These are phyloP conservation scores for Beverwykella pulmonaria DNA, from an alignment of 495 filamentous ascomycete genomes.

Conservation along the genomic window DNA sequence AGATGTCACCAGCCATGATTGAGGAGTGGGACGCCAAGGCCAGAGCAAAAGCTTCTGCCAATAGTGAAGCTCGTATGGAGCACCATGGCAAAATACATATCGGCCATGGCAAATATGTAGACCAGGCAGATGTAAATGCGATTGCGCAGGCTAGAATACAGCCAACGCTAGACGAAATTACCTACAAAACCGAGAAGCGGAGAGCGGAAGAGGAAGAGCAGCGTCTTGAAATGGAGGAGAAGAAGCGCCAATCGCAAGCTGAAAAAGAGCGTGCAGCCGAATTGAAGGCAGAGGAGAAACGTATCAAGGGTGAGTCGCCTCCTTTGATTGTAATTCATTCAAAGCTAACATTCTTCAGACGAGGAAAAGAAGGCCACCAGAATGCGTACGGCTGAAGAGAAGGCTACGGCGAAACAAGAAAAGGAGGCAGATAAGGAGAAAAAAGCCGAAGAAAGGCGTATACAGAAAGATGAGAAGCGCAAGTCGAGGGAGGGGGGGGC, in stretches of 20 bases:
- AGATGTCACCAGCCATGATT: slow-evolving; percentile 66
- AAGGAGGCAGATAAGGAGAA: slow-evolving; percentile 57
- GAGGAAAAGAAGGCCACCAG: slow-evolving; percentile 34
- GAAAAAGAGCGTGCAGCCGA: slow-evolving; percentile 62
- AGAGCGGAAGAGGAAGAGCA: slow-evolving; percentile 61
- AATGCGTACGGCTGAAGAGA: slow-evolving; percentile 54
- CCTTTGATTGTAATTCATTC: too few relatives aligned
- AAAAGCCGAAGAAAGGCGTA: slow-evolving; percentile 54
- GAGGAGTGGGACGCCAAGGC: slow-evolving; percentile 81
- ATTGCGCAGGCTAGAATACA: slow-evolving; percentile 80
- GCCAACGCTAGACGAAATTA: slow-evolving; percentile 89
- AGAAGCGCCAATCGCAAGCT: slow-evolving; percentile 49
- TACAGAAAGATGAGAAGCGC: slow-evolving; percentile 51
- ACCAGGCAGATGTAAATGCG: slow-evolving; percentile 75
- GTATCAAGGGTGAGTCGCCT: slow-evolving; percentile 53
- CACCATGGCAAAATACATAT: slow-evolving; percentile 72
- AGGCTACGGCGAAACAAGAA: slow-evolving; percentile 51
- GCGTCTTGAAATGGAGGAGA: slow-evolving; percentile 57
- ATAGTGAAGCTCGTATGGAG: slow-evolving; percentile 59
- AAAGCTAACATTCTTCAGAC: slow-evolving; percentile 15
- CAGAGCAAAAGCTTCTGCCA: slow-evolving; percentile 64
- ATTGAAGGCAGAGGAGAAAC: slow-evolving; percentile 54
- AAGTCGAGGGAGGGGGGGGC: slow-evolving; percentile 36
- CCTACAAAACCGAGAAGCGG: slow-evolving; percentile 70
- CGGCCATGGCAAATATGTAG: slow-evolving; percentile 77